Percentiles rank a stretch among this genome's conserved stretches.
phyloP scores from a whole-genome alignment of 2,329 filamentous ascomycete species.

The Apiospora koreana region DNA sequence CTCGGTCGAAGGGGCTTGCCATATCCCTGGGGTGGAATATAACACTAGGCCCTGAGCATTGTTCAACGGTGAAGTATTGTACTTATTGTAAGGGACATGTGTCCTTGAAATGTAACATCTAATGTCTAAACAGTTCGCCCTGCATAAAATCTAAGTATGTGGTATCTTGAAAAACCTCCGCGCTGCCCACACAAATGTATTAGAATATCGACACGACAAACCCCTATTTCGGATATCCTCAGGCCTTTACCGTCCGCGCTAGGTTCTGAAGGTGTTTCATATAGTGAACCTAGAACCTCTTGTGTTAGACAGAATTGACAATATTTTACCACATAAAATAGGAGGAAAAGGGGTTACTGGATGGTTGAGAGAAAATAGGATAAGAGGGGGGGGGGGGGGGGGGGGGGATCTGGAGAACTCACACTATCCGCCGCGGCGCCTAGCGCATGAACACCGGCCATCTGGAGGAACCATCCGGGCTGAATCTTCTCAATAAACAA shows the following conservation, averaged over 20 bases:
- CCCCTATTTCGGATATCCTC: neutral
- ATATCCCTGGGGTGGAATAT: slow-evolving; percentile 2
- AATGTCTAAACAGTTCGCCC: neutral
- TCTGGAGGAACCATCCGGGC: slow-evolving; percentile 9
- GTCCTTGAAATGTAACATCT: neutral
- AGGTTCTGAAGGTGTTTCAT: neutral
- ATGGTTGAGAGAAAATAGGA: neutral
- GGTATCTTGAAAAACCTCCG: neutral
- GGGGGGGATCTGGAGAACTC: no score
- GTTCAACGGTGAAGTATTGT: no score
- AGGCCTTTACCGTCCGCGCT: neutral
- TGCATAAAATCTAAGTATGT: neutral
- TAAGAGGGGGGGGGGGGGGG: neutral
- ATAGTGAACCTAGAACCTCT: neutral
- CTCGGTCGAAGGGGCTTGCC: slow-evolving; percentile 28
- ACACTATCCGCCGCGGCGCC: slow-evolving; percentile 16
- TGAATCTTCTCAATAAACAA: slow-evolving; percentile 14
- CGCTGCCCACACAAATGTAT: no score
- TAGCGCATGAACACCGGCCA: slow-evolving; percentile 11
- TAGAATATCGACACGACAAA: neutral
- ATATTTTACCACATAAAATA: neutral
- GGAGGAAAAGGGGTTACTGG: neutral
- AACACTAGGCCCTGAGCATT: neutral
- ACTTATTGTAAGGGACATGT: neutral
- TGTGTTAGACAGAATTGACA: neutral